Conservation (phyloP, 2,329 filamentous ascomycete species). For the Curvularia hawaiiensis region DNA sequence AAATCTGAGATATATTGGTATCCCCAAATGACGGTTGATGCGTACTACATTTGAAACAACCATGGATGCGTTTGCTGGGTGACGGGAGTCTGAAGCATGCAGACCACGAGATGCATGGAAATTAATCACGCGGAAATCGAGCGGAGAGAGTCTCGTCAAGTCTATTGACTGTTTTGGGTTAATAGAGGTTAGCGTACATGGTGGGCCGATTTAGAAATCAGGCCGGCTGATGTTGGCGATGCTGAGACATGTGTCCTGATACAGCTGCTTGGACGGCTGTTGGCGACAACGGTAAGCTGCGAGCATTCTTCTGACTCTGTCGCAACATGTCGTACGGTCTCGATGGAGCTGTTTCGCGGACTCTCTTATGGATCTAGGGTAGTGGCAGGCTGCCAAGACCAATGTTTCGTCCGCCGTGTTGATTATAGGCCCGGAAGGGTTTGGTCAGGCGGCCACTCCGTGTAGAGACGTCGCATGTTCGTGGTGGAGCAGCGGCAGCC, state of each 20-base stretch:
- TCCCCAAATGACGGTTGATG: neutral
- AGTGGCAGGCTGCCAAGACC: slow-evolving; percentile 5
- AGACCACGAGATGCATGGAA: neutral
- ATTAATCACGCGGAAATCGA: neutral
- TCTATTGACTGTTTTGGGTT: neutral
- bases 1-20: neutral
- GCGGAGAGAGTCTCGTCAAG: neutral
- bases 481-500: slow-evolving; percentile 7
- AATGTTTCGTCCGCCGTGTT: slow-evolving; percentile 5
- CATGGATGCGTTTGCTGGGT: neutral
- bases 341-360: neutral
- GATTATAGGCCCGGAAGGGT: slow-evolving; percentile 1
- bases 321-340: neutral
- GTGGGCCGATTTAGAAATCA: neutral
- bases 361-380: neutral
- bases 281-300: neutral
- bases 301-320: neutral
- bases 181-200: neutral
- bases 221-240: neutral
- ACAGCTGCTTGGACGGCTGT: neutral
- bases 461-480: slow-evolving; percentile 8
- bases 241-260: neutral
- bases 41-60: neutral
- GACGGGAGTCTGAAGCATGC: neutral
- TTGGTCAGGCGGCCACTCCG: slow-evolving; percentile 3